Conservation (phyloP, 345 rosid species). For the Eutrema heterophyllum region DNA sequence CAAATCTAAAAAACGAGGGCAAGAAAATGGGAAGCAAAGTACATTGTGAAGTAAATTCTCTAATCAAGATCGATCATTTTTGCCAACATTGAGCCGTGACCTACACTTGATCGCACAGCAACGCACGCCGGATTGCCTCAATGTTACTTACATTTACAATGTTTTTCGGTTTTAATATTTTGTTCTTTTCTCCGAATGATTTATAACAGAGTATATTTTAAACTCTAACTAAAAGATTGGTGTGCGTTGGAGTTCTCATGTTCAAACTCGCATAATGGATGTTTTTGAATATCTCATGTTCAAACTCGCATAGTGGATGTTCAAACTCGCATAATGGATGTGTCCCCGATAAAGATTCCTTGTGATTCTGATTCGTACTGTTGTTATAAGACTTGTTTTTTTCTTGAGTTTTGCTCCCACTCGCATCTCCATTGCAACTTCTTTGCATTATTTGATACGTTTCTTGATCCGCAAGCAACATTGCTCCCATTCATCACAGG, state of each 20-base stretch:
- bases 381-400: neutral
- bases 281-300: too few species aligned
- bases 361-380: too few species aligned
- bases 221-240: too few species aligned
- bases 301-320: too few species aligned
- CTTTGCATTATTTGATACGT: conserved; percentile 29
- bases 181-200: too few species aligned
- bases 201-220: too few species aligned
- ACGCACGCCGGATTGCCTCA: neutral
- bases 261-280: too few species aligned
- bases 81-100: neutral
- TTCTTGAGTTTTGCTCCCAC: conserved; percentile 20
- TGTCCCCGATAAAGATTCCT: too few species aligned
- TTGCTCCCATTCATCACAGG: neutral
- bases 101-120: neutral
- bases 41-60: neutral
- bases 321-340: too few species aligned
- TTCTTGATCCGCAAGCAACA: conserved; percentile 17
- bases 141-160: too few species aligned
- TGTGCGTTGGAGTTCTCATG: too few species aligned
- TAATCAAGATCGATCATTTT: conserved; percentile 3
- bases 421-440: conserved; percentile 40
- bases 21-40: neutral
- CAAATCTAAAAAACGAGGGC: neutral
- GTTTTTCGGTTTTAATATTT: too few species aligned